These are phyloP conservation scores for Tolypocladium ovalisporum DNA, from an alignment of 2,329 filamentous ascomycete species.

Conservation along the genomic window DNA sequence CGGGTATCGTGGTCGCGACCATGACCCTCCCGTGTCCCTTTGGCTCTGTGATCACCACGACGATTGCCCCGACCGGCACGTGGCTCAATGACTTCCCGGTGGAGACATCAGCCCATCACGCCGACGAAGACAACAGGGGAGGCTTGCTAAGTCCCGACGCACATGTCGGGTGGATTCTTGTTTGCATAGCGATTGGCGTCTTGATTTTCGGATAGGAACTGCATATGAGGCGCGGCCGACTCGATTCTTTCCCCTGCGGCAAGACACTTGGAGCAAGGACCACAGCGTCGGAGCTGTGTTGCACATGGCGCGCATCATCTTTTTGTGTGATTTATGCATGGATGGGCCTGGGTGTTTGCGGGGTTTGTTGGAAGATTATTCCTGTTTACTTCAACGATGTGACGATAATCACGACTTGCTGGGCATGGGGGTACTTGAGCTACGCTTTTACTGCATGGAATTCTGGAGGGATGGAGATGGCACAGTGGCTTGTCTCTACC, in stretches of 20 bases:
- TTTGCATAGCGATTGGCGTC: constrained; percentile 30
- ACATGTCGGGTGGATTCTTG: constrained; percentile 7
- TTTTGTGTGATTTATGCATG: background rate
- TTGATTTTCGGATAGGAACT: constrained; percentile 20
- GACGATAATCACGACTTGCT: background rate
- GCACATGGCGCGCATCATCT: background rate
- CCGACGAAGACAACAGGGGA: constrained; percentile 12
- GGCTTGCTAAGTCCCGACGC: constrained; percentile 4
- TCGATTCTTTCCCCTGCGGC: background rate
- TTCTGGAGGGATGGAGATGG: background rate
- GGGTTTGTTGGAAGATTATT: too few species aligned
- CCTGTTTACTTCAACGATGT: background rate
- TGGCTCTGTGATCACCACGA: constrained; percentile 29
- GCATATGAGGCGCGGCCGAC: background rate
- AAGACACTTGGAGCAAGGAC: background rate
- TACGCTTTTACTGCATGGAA: background rate
- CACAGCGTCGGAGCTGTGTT: background rate
- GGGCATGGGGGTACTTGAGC: background rate
- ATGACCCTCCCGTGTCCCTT: constrained; percentile 35
- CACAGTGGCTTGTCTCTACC: background rate
- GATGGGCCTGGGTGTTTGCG: background rate
- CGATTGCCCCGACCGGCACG: constrained; percentile 23
- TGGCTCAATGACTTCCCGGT: constrained; percentile 9
- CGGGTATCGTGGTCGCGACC: constrained; percentile 34
- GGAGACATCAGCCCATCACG: constrained; percentile 12